Base-by-base conservation (phyloP, 768 basidiomycete genomes). In the Boletales sp. region DNA sequence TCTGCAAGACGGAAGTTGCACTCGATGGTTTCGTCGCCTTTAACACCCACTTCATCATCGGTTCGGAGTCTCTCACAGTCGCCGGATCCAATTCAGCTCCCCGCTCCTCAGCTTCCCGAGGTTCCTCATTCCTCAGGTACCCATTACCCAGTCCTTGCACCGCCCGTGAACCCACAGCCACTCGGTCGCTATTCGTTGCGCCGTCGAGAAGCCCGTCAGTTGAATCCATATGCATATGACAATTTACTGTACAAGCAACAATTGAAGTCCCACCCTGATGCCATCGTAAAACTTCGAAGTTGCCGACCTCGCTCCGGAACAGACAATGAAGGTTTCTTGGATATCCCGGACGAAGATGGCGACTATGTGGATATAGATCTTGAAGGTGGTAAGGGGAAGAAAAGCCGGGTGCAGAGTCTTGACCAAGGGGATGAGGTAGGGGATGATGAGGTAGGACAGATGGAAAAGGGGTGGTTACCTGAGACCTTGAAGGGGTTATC, bases 141-240 rank as follows among this genome's bases (percentile, higher is more conserved):
- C 30, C 32, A 18, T 37, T 45, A 8, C 14, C 44, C 10, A n/a
- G 39, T 21, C 33, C 49, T 8, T 36, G 55, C 51, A 25, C 40
- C 51, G 18, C 49, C 43, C 0, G 36, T 51, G 8, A 62, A 59
- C 49, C 46, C 51, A 25, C 53, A 51, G 4, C 58, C 51, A 14
- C 41, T 55, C 28, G 48, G 57, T 25, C 72, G 82, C 31, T 86
- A 86, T 61, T 67, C 78, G 1, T 68, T 88, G 34, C 81, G 87
- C 33, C 57, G 61, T 41, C 78, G 87, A 18, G 69, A 75, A 31
- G 64, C 74, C 34, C 70, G 75, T 17, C 87, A 90, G 59, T 52
- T 82, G 14, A 74, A 78, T 12, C 87, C 87, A 1, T 90, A 83
- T 57, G 73, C 71, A 11, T 74, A 75, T 32, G 86, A 89, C 50